Percentiles rank a stretch among this genome's conserved stretches.
Evolutionary conservation across 768 basidiomycete species (phyloP).

Genomic region (Podaxis sp.): DNA sequence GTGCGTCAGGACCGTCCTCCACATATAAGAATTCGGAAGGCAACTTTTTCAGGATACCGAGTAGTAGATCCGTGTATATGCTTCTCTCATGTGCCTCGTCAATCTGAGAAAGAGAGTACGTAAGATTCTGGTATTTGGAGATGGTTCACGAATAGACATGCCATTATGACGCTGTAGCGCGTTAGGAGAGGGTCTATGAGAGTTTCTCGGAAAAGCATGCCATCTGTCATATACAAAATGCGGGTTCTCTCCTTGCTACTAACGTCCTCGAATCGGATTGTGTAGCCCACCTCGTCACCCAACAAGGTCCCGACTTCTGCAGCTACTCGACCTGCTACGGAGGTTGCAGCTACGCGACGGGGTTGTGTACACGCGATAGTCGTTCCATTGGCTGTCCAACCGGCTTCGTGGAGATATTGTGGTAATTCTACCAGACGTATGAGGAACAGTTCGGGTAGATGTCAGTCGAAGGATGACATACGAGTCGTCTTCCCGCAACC

Average conservation of each 20-base stretch:
- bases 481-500: slow-evolving; percentile 98
- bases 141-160: slow-evolving; percentile 26
- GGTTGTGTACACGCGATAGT: slow-evolving; percentile 94
- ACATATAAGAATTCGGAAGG: background rate
- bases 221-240: slow-evolving; percentile 96
- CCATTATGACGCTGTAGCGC: slow-evolving; percentile 96
- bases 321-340: slow-evolving; percentile 88
- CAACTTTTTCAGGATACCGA: slow-evolving; percentile 94
- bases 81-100: slow-evolving; percentile 98
- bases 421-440: slow-evolving; percentile 70
- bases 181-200: slow-evolving; percentile 90
- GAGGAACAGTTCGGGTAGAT: slow-evolving; percentile 6
- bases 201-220: slow-evolving; percentile 95
- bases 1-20: slow-evolving; percentile 2
- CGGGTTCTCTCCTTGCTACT: slow-evolving; percentile 82
- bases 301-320: slow-evolving; percentile 86
- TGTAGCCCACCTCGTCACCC: slow-evolving; percentile 97
- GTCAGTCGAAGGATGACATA: slow-evolving; percentile 37
- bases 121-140: slow-evolving; percentile 7
- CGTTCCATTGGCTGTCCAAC: slow-evolving; percentile 84
- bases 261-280: slow-evolving; percentile 95
- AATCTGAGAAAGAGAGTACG: slow-evolving; percentile 49
- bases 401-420: slow-evolving; percentile 90
- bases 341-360: slow-evolving; percentile 91
- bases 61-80: slow-evolving; percentile 90